Conservation (phyloP, 257 asterid species). For the Catharanthus roseus region DNA sequence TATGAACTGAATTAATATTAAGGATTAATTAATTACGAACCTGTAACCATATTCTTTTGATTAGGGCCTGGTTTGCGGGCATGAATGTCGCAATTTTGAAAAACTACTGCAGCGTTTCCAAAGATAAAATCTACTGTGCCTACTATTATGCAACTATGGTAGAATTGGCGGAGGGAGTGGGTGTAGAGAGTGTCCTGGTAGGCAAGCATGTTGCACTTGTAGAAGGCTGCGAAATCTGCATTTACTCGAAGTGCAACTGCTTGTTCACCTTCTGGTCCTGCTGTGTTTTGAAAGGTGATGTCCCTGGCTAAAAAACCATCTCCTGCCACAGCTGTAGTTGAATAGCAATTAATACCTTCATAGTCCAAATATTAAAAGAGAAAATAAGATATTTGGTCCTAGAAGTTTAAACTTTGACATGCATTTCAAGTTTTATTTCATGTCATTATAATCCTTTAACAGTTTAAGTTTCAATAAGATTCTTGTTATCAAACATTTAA, state of each 20-base stretch:
- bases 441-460: too few species aligned
- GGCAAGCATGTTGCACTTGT: slow-evolving; percentile 53
- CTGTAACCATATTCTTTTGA: slow-evolving; percentile 36
- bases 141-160: slow-evolving; percentile 43
- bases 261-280: slow-evolving; percentile 60
- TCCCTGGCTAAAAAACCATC: slow-evolving; percentile 67
- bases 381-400: too few species aligned
- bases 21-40: too few species aligned
- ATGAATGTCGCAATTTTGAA: slow-evolving; percentile 58
- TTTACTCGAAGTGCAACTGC: slow-evolving; percentile 73
- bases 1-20: too few species aligned
- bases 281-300: slow-evolving; percentile 68
- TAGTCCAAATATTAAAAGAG: too few species aligned
- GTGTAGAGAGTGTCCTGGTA: slow-evolving; percentile 74
- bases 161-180: slow-evolving; percentile 71
- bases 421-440: too few species aligned
- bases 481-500: too few species aligned
- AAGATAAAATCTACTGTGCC: slow-evolving; percentile 78
- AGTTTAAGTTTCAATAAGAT: too few species aligned
- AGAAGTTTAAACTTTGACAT: too few species aligned
- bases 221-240: slow-evolving; percentile 58
- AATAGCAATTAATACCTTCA: too few species aligned
- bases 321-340: slow-evolving; percentile 44
- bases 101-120: slow-evolving; percentile 56
- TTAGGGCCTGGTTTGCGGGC: slow-evolving; percentile 47